Base-by-base conservation (phyloP, 352 stramenopile genomes). In the Aphanomyces cochlioides region DNA sequence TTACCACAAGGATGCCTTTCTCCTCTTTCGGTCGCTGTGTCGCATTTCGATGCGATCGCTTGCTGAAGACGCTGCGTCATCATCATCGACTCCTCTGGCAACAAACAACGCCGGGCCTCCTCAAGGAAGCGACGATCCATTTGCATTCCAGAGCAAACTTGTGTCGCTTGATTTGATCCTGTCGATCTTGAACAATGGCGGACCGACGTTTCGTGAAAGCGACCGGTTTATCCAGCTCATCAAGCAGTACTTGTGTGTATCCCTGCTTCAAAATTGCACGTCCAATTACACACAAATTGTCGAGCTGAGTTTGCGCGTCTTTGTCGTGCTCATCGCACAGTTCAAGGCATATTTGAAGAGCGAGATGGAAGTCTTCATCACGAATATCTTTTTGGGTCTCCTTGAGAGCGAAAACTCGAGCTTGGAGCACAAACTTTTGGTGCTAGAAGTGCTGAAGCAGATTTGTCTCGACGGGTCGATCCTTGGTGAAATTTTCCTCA, bases 341-440 rank as follows among this genome's bases (percentile, higher is more conserved):
- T 97, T 97, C 68, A 97, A 97, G 78, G 84, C 80, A 0, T 90
- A 99, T 77, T 79, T 99, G 2, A 99, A 99, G 75, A 84, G 90
- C 34, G 97, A 99, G 79, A 96, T 99, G 72, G 96, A 99, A 75
- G 96, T 99, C 12, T 99, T 99, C 75, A 93, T 99, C 39, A 96
- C 95, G 4, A 98, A 97, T 61, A 98, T 99, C 69, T 99, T 99
- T 79, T 76, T 99, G 13, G 83, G 89, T 0, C 90, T 99, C 43
- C 74, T 99, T 15, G 94, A 99, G 71, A 98, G 91, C 7, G 90
- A 97, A 41, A 99, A 99, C 76, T 97, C 90, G 21, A 97, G 93
- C 13, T 97, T 98, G 73, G 95, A 98, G 48, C 97, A 99, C 82
- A 99, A 99, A 74, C 81, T 96, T 70, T 77, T 99, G 5, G 97